Base-by-base conservation (phyloP, 2,329 filamentous ascomycete genomes). In the Acrocalymma vagum region DNA sequence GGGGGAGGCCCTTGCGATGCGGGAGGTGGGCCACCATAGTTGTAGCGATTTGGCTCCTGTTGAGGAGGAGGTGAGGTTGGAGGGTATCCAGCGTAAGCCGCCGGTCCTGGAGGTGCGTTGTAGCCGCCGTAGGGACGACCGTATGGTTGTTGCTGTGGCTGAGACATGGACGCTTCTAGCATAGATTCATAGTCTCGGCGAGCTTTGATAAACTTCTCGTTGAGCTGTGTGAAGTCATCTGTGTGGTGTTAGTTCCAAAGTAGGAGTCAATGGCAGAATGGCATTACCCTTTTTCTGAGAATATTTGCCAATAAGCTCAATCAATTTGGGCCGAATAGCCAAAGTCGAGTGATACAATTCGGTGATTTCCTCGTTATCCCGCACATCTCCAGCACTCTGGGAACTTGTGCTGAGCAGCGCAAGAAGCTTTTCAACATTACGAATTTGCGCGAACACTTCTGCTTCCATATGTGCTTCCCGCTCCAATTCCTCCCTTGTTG, bases 171-270 rank as follows among this genome's bases (percentile, higher is more conserved):
- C 13, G 90, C 88, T 71, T 99, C 94, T 14, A 99, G 78, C n/a
- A 99, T 80, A 20, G 89, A 86, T 72, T 99, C 94, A 68, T 99
- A 99, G 72, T 99, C 94, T 60, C 93, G 84, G 52, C 94, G 86
- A 29, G 94, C 94, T 73, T 99, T 99, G 78, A 99, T 97, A 71
- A 99, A 99, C 74, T 97, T 97, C 71, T 99, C 94, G 63, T 99
- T 99, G 49, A 99, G 78, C 67, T 97, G 93, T 2, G 94, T 96
- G 65, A 99, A 97, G 70, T 99, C 94, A 72, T 99, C 94, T 95
- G 53, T 53, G 10, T 25, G 28, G 15, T 35, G 42, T 62, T 42
- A 59, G 42, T 28, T 9, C 17, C 6, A 37, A 8, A 20, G 5
- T 8, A 29, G 15, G 14, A 23, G 9, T 11, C 2, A 1, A 13